Conservation (phyloP, 768 basidiomycete genomes). For the Russula brevipes region DNA sequence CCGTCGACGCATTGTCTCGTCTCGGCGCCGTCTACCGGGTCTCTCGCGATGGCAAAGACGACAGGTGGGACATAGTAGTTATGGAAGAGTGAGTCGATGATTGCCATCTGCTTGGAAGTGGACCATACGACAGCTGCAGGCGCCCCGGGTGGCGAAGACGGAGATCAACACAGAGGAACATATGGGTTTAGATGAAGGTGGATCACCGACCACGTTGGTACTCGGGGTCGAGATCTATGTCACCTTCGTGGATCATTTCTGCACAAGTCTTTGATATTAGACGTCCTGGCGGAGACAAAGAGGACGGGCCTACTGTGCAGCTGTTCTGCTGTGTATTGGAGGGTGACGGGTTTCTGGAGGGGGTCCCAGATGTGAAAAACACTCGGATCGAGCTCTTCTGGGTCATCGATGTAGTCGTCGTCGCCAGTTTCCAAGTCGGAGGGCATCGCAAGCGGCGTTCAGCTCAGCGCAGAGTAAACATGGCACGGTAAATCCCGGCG, state of each 20-base stretch:
- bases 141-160: neutral
- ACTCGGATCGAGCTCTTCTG: constrained; percentile 12
- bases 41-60: constrained; percentile 50
- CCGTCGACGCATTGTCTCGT: constrained; percentile 64
- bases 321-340: constrained; percentile 26
- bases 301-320: constrained; percentile 27
- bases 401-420: constrained; percentile 16
- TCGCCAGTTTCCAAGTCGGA: constrained; percentile 9
- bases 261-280: neutral
- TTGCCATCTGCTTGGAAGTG: constrained; percentile 61
- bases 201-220: constrained; percentile 60
- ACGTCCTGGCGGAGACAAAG: neutral
- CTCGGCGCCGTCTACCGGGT: constrained; percentile 37
- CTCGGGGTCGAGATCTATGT: constrained; percentile 62
- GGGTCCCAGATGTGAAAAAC: constrained; percentile 27
- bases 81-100: constrained; percentile 73
- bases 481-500: too few relatives aligned
- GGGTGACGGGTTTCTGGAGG: constrained; percentile 23
- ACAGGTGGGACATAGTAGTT: constrained; percentile 79
- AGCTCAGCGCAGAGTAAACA: too few relatives aligned
- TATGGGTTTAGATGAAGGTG: neutral
- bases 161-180: neutral
- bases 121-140: constrained; percentile 71
- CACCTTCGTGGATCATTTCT: constrained; percentile 65
- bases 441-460: neutral